Evolutionary conservation across 805 yeast genomes (phyloP).

Genomic region (Yarrowia phangngaensis): DNA sequence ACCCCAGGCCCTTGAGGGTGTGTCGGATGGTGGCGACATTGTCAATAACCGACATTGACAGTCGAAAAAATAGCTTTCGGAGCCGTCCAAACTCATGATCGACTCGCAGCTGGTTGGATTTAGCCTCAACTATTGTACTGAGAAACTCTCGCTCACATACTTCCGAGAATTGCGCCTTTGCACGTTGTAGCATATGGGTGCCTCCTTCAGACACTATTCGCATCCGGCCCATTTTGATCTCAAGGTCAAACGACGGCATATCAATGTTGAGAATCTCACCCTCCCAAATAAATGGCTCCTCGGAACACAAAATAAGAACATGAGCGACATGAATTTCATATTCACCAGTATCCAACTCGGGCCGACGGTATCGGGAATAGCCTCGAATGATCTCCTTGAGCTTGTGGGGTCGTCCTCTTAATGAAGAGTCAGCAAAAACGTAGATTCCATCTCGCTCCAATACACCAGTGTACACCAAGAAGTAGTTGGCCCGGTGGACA

Average conservation of each 20-base stretch:
- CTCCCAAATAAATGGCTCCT: conserved; percentile 87
- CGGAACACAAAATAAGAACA: conserved; percentile 68
- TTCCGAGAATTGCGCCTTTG: conserved; percentile 55
- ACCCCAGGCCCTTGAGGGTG: conserved; percentile 55
- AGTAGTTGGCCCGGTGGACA: conserved; percentile 66
- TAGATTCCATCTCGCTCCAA: conserved; percentile 74
- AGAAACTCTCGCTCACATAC: conserved; percentile 49
- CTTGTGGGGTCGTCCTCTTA: conserved; percentile 42
- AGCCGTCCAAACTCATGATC: conserved; percentile 67
- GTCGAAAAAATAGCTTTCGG: conserved; percentile 61
- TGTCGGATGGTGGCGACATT: conserved; percentile 51
- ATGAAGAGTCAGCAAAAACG: conserved; percentile 66
- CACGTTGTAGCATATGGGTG: conserved; percentile 50
- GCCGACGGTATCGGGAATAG: conserved; percentile 36
- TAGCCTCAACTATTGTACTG: conserved; percentile 51
- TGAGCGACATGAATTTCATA: conserved; percentile 50
- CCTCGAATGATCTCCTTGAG: conserved; percentile 37
- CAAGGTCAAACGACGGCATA: conserved; percentile 41
- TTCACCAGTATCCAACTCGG: conserved; percentile 28
- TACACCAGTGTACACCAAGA: conserved; percentile 68
- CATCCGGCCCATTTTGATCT: conserved; percentile 64
- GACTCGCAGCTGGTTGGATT: conserved; percentile 68
- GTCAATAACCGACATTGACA: conserved; percentile 62
- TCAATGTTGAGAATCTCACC: conserved; percentile 63
- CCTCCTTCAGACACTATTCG: conserved; percentile 70